Percentiles rank a stretch among this genome's conserved stretches.
These are phyloP conservation scores for Boletellus ananas DNA, from an alignment of 768 basidiomycete species.

Conservation along the genomic window DNA sequence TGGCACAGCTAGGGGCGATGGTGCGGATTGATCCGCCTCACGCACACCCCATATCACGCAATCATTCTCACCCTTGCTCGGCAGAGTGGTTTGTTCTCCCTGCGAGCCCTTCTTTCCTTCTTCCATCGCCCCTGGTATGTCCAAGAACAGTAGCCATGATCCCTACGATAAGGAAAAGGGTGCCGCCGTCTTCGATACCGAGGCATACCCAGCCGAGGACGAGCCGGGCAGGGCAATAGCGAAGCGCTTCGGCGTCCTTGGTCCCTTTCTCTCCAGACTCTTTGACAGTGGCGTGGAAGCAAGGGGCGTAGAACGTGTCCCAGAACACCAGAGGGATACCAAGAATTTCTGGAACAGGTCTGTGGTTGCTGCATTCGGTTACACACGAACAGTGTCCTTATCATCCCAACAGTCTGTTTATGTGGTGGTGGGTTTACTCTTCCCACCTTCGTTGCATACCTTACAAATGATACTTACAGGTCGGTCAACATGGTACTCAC, in stretches of 20 bases:
- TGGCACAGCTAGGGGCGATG: too few species aligned
- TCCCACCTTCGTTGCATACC: not conserved
- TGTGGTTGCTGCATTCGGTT: conserved; percentile 9
- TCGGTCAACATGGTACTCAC: conserved; percentile 47
- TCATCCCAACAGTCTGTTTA: conserved; percentile 32
- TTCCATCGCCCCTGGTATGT: conserved; percentile 3
- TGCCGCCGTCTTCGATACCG: not conserved
- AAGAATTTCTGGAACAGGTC: conserved; percentile 46
- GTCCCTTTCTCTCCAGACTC: conserved; percentile 34
- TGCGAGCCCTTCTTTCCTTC: not conserved
- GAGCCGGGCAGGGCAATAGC: conserved; percentile 28
- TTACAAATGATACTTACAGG: conserved; percentile 25
- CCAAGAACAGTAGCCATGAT: not conserved
- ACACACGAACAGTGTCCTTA: not conserved
- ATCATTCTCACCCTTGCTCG: too few species aligned
- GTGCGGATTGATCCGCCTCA: too few species aligned
- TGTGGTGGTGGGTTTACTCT: conserved; percentile 39
- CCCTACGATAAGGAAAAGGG: conserved; percentile 22
- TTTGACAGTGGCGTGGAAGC: conserved; percentile 51
- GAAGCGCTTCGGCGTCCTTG: conserved; percentile 29
- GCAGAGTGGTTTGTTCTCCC: too few species aligned
- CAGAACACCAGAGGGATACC: conserved; percentile 43
- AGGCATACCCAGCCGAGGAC: conserved; percentile 16
- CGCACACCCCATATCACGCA: too few species aligned
- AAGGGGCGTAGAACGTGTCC: conserved; percentile 51